Evolutionary conservation across 176 grass and related monocot species (phyloP), one percentile per base, ranked within the genome.

Genomic region (Ananas comosus): DNA sequence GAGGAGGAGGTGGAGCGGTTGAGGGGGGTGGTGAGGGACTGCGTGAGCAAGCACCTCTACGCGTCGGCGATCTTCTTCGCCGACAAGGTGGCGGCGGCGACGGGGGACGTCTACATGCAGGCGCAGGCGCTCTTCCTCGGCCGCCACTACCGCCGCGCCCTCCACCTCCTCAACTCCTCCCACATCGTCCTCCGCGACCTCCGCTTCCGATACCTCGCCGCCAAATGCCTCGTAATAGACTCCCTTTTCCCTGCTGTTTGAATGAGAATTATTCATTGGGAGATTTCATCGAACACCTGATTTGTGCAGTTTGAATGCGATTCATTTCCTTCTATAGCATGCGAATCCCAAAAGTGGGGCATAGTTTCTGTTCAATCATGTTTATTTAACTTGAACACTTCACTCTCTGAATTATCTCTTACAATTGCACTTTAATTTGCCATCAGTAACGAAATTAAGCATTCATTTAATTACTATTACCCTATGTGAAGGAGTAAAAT

Each of bases 11-110:
- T 97, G 74, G 86, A 97, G 80, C 74, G 84, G 71, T 74, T 97
- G 67, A 79, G 89, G 27, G 86, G 88, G 59, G 88, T 92, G 52
- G 94, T 97, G 67, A 69, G 94, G 47, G 93, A 97, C 71, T 87
- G 86, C 86, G 82, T 90, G 19, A 88, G 89, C 78, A 97, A 89
- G 77, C 93, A 97, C 74, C 86, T 92, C 53, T 92, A 92, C 77
- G 48, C 71, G 28, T 97, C 89, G 22, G 86, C 93, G 65, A 87
- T 85, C 72, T 97, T 97, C 89, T 91, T 92, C 81, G 86, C 93
- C 11, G 93, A 88, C 74, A 91, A 89, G 85, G 89, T 92, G 77
- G 89, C 80, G 58, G 76, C 80, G 59, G 89, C 65, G 49, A 92
- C 86, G 18, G 84, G 81, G 18, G 89, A 97, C 76, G 17, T 92